Conservation (phyloP, 2,329 filamentous ascomycete genomes). For the Cladosporium phlei region DNA sequence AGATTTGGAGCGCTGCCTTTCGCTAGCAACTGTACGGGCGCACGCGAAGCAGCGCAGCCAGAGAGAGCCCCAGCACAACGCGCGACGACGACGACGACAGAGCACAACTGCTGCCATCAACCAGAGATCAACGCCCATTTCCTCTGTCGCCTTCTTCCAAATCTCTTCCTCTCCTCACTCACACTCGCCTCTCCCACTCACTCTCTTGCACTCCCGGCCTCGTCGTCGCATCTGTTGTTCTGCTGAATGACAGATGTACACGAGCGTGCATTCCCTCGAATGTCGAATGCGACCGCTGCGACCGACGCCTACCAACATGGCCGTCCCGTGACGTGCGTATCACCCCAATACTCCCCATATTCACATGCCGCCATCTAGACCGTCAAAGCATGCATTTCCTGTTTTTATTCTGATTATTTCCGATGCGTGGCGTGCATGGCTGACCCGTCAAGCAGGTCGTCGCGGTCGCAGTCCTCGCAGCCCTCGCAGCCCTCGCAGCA, state of each 20-base stretch:
- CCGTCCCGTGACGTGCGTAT: conserved; percentile 13
- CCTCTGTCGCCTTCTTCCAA: neutral
- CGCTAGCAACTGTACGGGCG: too few relatives aligned
- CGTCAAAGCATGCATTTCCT: neutral
- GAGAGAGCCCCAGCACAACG: neutral
- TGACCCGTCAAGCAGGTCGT: conserved; percentile 15
- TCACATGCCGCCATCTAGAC: conserved; percentile 14
- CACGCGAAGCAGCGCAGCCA: neutral
- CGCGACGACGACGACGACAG: neutral
- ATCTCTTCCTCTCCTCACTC: neutral
- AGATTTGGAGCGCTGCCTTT: too few relatives aligned
- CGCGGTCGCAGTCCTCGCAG: conserved; percentile 12
- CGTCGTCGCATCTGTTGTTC: conserved; percentile 27
- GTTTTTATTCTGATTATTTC: conserved; percentile 33
- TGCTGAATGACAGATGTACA: conserved; percentile 39
- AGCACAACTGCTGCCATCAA: too few relatives aligned
- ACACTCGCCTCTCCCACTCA: neutral
- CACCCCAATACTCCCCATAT: conserved; percentile 16
- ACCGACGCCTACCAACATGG: conserved; percentile 7
- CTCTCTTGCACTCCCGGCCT: neutral
- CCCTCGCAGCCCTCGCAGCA: too few relatives aligned
- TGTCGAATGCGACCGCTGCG: conserved; percentile 5
- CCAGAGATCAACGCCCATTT: too few relatives aligned
- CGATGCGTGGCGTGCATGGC: conserved; percentile 33
- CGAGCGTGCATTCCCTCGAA: conserved; percentile 6